Base-by-base conservation (phyloP, 306 rosid genomes). In the Vachellia pachyceras region DNA sequence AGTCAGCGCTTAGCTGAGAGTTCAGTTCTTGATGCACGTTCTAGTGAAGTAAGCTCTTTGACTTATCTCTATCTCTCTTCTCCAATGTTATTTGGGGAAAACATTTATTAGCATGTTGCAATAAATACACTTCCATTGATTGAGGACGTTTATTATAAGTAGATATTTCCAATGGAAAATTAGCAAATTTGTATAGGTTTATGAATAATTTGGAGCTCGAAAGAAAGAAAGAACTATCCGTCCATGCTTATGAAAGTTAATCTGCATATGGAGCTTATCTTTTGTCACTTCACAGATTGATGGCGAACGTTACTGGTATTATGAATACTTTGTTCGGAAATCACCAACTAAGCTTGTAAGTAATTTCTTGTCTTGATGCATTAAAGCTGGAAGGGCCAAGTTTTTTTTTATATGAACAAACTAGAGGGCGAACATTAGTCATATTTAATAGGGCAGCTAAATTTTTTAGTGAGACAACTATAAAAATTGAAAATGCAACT, bases 251-350 rank as follows among this genome's bases (percentile, higher is more conserved):
- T 81, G 29, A 37, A 72, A 79, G n/a, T 75, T 66, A 84, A 46
- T 75, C 33, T 29, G 68, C 72, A 44, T 42, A 44, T 57, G 79
- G 69, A 84, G 50, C 85, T 76, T 82, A 72, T 65, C 39, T 60
- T 36, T 42, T 23, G 25, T 83, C 70, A 76, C 55, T 71, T 83
- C 46, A 69, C 93, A 95, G 99, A 85, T 95, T 83, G 93, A 92
- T 80, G 99, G 97, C 23, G 91, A 84, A 82, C 89, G 90, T 50
- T 95, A 93, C 77, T 95, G 99, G 99, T 91, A 86, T 70, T 89
- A 89, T 79, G 98, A 93, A 82, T 93, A 91, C 86, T 93, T 95
- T 78, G 93, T 95, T 84, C 99, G 97, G 66, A 95, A 95, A 87
- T 92, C 98, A 69, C 98, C 99, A 37, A 89, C 90, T 36, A 89